Percentiles rank a stretch among this genome's conserved stretches.
These are phyloP conservation scores for Elsinoe necatrix DNA, from an alignment of 2,329 filamentous ascomycete genomes.

Conservation along the genomic window DNA sequence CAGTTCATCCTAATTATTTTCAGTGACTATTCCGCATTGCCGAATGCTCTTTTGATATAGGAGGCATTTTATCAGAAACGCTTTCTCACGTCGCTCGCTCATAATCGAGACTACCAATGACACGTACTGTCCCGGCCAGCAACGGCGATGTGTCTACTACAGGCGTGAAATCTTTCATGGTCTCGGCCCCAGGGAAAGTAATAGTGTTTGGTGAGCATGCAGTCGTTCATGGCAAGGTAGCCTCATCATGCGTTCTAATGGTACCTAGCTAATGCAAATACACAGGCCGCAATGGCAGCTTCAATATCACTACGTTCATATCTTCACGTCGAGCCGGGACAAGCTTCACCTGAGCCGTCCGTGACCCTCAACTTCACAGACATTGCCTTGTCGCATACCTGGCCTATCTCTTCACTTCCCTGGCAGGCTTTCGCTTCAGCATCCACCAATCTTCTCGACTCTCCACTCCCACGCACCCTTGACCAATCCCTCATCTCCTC, in stretches of 20 bases:
- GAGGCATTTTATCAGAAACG: too few relatives aligned
- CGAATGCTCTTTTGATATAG: too few relatives aligned
- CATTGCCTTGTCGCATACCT: slow-evolving; percentile 79
- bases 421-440: slow-evolving; percentile 69
- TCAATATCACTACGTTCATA: slow-evolving; percentile 93
- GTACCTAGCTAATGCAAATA: neutral
- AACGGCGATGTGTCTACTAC: neutral
- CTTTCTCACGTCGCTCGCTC: too few relatives aligned
- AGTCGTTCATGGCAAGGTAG: slow-evolving; percentile 90
- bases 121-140: neutral
- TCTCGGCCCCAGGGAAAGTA: slow-evolving; percentile 94
- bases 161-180: slow-evolving; percentile 65
- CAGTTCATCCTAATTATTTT: too few relatives aligned
- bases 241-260: slow-evolving; percentile 18
- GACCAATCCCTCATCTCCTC: slow-evolving; percentile 75
- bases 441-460: slow-evolving; percentile 61
- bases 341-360: slow-evolving; percentile 35
- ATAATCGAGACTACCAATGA: neutral
- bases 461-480: slow-evolving; percentile 50
- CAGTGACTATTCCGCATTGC: too few relatives aligned
- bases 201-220: slow-evolving; percentile 98
- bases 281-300: slow-evolving; percentile 79
- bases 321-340: slow-evolving; percentile 65
- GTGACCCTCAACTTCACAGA: slow-evolving; percentile 86
- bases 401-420: slow-evolving; percentile 86